Evolutionary conservation across 2,329 filamentous ascomycete species (phyloP).

Genomic region (Coniella vitis): DNA sequence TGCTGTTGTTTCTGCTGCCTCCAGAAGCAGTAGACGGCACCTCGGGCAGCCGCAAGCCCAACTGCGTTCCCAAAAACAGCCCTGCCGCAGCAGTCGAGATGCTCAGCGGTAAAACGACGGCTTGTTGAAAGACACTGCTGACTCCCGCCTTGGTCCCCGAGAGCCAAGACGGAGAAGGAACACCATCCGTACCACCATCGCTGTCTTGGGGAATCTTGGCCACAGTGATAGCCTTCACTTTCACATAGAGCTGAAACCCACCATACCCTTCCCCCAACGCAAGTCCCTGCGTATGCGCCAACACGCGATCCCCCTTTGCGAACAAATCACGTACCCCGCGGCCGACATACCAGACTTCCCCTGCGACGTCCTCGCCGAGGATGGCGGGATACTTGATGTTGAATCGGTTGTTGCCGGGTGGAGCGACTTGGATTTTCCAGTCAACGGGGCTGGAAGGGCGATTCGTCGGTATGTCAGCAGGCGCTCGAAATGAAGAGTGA

Average conservation of each 20-base stretch:
- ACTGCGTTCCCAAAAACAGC: constrained; percentile 19
- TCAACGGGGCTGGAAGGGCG: constrained; percentile 21
- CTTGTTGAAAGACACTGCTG: constrained; percentile 22
- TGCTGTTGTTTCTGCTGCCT: not conserved
- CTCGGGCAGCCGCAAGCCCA: constrained; percentile 19
- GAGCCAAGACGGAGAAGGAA: no score
- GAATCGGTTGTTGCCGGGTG: constrained; percentile 20
- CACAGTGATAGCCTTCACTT: constrained; percentile 17
- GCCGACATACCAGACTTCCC: constrained; percentile 27
- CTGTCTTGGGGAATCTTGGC: constrained; percentile 19
- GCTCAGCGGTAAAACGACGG: constrained; percentile 22
- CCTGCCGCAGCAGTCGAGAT: constrained; percentile 23
- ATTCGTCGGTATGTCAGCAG: constrained; percentile 14
- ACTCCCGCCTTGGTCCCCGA: no score
- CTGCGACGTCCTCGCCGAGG: constrained; percentile 27
- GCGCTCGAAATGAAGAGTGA: constrained; percentile 17
- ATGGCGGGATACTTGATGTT: constrained; percentile 26
- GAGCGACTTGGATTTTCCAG: constrained; percentile 22
- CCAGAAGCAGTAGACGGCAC: not conserved
- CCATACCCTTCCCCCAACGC: constrained; percentile 15
- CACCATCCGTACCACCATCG: no score
- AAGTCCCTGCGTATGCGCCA: constrained; percentile 20
- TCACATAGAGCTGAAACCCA: constrained; percentile 23
- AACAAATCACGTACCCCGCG: constrained; percentile 21
- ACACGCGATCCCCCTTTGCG: constrained; percentile 27